Base-by-base conservation (phyloP, 768 basidiomycete species). In the Mrakia frigida region DNA sequence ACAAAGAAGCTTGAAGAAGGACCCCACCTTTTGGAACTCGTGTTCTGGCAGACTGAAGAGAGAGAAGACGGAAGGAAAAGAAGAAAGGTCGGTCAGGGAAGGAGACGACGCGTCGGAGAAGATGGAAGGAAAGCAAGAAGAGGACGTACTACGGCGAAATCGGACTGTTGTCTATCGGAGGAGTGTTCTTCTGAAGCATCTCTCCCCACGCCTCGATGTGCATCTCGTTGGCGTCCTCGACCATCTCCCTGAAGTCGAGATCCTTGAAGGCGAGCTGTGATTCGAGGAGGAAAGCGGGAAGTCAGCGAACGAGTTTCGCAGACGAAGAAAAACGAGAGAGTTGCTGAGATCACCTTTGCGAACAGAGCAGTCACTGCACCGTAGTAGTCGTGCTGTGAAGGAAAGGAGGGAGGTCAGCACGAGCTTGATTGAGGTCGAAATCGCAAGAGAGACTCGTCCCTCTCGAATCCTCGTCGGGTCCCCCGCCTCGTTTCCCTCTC, bases 81-180 rank as follows among this genome's bases (percentile, higher is more conserved):
- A 28, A 56, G n/a, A 28, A 28, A 63, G 21, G 69, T 70, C 69
- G 46, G 69, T 21, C 10, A 6, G 31, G 31, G 16, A 25, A 21
- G 11, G n/a, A 50, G 21, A 21, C 11, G 41, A 28, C 25, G 56
- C 56, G 25, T 56, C 28, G 28, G 6, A 28, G 18, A 18, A 46
- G 43, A 46, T 46, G 18, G 18, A 46, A 46, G 7, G 28, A 59
- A 23, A 28, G 56, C 7, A 31, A 6, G 21, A 33, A 18, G 16
- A 69, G 33, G 82, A 92, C 90, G 88, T 92, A 90, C 82, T 93
- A 94, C 0, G 92, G 90, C 28, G 86, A 88, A 78, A 93, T 83
- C 1, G 90, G 91, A 0, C 90, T 89, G 76, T 90, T 89, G 18
- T 87, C 85, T 75, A 92, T 86, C 3, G 90, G 90, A 35, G 91